Evolutionary conservation across 2,329 filamentous ascomycete genomes (phyloP).

Genomic region (Venturiaceae sp.): DNA sequence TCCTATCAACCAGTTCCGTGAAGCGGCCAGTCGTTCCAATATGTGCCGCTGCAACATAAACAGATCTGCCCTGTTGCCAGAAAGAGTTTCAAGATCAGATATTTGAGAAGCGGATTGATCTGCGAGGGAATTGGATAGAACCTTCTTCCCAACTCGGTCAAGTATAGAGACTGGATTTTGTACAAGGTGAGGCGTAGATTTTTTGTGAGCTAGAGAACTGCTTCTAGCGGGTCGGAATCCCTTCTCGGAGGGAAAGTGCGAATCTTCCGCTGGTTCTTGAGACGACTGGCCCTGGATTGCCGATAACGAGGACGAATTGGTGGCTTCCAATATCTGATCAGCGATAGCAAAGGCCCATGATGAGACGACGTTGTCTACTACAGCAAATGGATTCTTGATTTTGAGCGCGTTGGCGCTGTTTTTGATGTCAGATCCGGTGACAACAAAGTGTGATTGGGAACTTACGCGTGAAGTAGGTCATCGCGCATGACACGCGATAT

Average conservation of each 20-base stretch:
- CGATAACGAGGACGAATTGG: slow-evolving; percentile 56
- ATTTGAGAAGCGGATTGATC: slow-evolving; percentile 20
- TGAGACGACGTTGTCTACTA: slow-evolving; percentile 64
- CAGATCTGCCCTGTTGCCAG: slow-evolving; percentile 73
- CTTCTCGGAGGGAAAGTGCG: not conserved
- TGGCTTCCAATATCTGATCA: slow-evolving; percentile 68
- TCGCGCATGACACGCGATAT: slow-evolving; percentile 70
- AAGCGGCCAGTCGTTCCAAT: slow-evolving; percentile 63
- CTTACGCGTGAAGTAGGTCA: slow-evolving; percentile 60
- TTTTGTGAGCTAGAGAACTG: slow-evolving; percentile 44
- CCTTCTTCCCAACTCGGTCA: slow-evolving; percentile 12
- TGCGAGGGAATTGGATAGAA: not conserved
- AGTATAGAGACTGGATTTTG: slow-evolving; percentile 6
- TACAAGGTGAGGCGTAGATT: slow-evolving; percentile 11
- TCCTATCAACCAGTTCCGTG: slow-evolving; percentile 65
- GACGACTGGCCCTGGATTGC: not conserved
- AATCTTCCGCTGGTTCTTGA: not conserved
- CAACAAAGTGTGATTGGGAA: slow-evolving; percentile 17
- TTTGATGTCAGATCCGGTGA: not conserved
- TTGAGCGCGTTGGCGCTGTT: slow-evolving; percentile 17
- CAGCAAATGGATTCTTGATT: slow-evolving; percentile 29
- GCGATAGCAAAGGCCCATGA: slow-evolving; percentile 71
- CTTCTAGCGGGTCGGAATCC: slow-evolving; percentile 49
- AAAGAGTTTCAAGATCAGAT: slow-evolving; percentile 68
- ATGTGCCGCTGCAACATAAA: slow-evolving; percentile 71